Base-by-base conservation (phyloP, 768 basidiomycete genomes). In the Sporobolomyces roseus region DNA sequence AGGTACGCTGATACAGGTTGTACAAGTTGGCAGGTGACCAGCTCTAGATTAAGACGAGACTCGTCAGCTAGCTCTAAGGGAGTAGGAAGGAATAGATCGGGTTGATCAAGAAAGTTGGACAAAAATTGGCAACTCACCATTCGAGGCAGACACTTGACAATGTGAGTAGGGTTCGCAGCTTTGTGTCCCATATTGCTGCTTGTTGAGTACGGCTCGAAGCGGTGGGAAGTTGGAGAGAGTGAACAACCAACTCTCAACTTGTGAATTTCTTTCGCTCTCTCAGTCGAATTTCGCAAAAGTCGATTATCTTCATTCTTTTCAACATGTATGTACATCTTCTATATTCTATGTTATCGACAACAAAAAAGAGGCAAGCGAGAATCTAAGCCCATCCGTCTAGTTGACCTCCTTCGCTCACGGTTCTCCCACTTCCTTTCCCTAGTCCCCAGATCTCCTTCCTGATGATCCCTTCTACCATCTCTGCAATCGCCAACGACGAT, bases 11-110 rank as follows among this genome's bases (percentile, higher is more conserved):
- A 86, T 87, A 91, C 53, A 96, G 83, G 80, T 91, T 93, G 83
- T 86, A 96, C 25, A 97, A 81, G 80, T 97, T 97, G 74, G 85
- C 85, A 0, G 87, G 85, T 16, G 85, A 81, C 94, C 94, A 98
- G 80, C 88, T 90, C 92, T 94, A 27, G 50, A 50, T 27, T 38
- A 50, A 21, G 30, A 23, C 17, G 56, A 30, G 43, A 46, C 12
- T 17, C 2, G 29, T 45, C 32, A n/a, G 38, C 27, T n/a, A n/a
- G n/a, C n/a, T n/a, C n/a, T 25, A 12, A 1, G 46, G 2, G 25
- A 46, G 23, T n/a, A 17, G 19, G 30, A 32, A 43, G 30, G 17
- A 59, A 48, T 13, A 9, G 29, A 4, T 27, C 21, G 17, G 38
- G 38, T 41, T 41, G 9, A 9, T 41, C 38, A 9, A 9, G 38